Base-by-base conservation (phyloP, 2,329 filamentous ascomycete species). In the Phaeosphaeriaceae sp. region DNA sequence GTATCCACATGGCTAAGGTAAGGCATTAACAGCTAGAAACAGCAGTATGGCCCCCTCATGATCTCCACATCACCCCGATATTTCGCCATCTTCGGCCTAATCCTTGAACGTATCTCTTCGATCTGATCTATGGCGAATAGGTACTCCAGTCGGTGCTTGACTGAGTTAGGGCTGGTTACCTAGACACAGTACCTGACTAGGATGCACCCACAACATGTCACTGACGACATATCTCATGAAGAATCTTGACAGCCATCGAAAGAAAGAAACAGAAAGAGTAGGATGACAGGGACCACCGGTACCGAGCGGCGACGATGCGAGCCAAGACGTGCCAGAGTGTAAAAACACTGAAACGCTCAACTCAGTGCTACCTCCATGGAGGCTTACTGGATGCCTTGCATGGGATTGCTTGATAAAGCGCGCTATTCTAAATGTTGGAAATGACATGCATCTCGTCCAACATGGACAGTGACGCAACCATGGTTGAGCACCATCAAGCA, bases 361-460 rank as follows among this genome's bases (percentile, higher is more conserved):
- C 32, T 29, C 26, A 21, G 36, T 46, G 20, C 30, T 26, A 34
- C 36, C 16, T 46, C 33, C 30, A 26, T 6, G 42, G 61, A 67
- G 40, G 65, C 64, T 23, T 38, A 38, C 23, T 13, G 42, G 61
- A 67, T 42, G 65, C 64, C 34, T 45, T 45, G 42, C 34, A 36
- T 44, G 32, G 20, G n/a, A 16, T 8, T 36, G 23, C 32, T 36
- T 15, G 42, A 13, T 44, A 33, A 20, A n/a, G 15, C 42, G 42
- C 30, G 66, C 59, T 55, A 58, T 59, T 58, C 60, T 61, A 54
- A 58, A 55, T 42, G 56, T 56, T 59, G 60, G 57, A 20, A 51
- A 63, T 63, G 58, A 54, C 61, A 65, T 60, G 59, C 59, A 65
- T 48, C 29, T 40, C 52, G 53, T 38, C 18, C 61, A 56, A 56